A percentile compares a stretch with the other conserved stretches of the same genome.
Evolutionary conservation across 2,329 filamentous ascomycete species (phyloP).

Genomic region (Paracoccidioides lutzii): DNA sequence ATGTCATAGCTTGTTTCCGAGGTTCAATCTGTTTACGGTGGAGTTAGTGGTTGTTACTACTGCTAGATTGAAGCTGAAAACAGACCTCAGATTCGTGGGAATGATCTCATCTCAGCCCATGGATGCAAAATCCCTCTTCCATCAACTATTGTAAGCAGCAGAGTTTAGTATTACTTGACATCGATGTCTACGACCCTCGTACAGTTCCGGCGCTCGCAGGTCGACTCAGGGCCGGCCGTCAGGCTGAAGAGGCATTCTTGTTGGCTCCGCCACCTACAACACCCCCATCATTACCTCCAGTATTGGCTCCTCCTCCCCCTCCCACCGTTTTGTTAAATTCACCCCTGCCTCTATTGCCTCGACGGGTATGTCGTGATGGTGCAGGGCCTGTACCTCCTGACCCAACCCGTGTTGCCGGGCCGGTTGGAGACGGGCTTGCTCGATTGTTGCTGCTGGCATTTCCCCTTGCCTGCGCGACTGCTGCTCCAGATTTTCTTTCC

Average conservation of each 20-base stretch:
- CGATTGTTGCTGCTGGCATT: slow-evolving; percentile 3
- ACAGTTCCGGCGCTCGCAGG: background rate
- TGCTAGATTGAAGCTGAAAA: too few species aligned
- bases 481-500: slow-evolving; percentile 38
- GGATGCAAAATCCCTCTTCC: too few species aligned
- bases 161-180: background rate
- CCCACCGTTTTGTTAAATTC: background rate
- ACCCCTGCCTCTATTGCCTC: background rate
- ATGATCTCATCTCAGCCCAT: too few species aligned
- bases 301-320: background rate
- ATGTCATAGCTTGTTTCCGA: too few species aligned
- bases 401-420: background rate
- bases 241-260: background rate
- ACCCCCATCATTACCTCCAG: background rate
- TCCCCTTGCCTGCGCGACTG: slow-evolving; percentile 3
- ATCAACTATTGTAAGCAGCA: too few species aligned
- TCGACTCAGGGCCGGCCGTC: too few species aligned
- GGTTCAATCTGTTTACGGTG: too few species aligned
- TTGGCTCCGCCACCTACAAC: background rate
- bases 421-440: background rate
- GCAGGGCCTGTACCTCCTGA: background rate
- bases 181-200: too few species aligned
- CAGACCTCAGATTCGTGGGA: too few species aligned
- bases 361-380: background rate
- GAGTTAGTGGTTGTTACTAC: too few species aligned